Conservation (phyloP, 2,329 filamentous ascomycete genomes). For the Colletotrichum echinochloae region DNA sequence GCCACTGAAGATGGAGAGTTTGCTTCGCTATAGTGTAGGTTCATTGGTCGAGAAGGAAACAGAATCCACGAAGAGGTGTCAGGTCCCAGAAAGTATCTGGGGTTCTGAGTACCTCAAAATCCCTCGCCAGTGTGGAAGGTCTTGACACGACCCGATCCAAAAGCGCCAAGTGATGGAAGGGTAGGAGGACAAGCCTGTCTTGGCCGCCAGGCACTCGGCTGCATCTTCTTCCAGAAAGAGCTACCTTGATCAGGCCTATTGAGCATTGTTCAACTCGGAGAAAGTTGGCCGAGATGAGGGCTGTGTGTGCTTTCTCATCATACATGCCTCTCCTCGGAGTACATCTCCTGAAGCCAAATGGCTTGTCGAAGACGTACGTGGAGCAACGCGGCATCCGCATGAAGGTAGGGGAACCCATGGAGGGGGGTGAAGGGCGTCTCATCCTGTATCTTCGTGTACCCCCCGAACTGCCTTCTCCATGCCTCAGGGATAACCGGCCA, state of each 20-base stretch:
- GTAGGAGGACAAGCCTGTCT: conserved; percentile 3
- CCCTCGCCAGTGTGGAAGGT: conserved; percentile 6
- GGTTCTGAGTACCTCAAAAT: conserved; percentile 18
- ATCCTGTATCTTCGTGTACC: conserved; percentile 23
- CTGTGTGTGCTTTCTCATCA: not conserved
- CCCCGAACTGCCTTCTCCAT: not conserved
- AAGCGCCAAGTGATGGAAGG: conserved; percentile 4
- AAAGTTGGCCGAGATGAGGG: not conserved
- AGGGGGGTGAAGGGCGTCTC: not conserved
- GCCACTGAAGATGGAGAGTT: conserved; percentile 15
- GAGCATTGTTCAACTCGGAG: not conserved
- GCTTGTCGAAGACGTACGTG: conserved; percentile 4
- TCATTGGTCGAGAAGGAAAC: conserved; percentile 13
- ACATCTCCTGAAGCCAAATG: conserved; percentile 13
- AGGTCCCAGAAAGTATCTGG: conserved; percentile 10
- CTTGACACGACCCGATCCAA: not conserved
- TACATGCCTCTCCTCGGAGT: conserved; percentile 4
- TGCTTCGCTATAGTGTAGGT: conserved; percentile 5
- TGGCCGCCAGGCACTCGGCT: conserved; percentile 11
- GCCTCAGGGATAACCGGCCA: conserved; percentile 14
- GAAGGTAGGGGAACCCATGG: conserved; percentile 16
- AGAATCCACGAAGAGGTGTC: conserved; percentile 11
- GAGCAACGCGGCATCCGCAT: conserved; percentile 1
- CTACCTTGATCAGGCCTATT: not conserved
- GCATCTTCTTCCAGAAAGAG: conserved; percentile 13